Conservation (phyloP, 352 stramenopile genomes). For the Phytophthora boehmeriae region DNA sequence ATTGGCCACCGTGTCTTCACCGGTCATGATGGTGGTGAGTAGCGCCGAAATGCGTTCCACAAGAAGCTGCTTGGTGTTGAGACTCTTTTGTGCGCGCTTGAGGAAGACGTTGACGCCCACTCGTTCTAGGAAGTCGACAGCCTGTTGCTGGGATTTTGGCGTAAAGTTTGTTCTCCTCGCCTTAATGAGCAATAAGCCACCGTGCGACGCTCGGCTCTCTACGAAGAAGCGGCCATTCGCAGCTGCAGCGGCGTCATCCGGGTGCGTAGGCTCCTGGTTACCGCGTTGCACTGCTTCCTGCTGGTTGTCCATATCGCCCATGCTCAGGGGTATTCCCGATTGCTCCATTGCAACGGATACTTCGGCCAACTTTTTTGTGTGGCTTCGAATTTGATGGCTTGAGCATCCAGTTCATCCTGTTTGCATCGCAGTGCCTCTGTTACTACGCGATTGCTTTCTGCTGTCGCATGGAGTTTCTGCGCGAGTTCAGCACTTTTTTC, state of each 20-base stretch:
- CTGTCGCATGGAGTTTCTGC: slow-evolving; percentile 88
- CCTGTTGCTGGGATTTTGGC: slow-evolving; percentile 51
- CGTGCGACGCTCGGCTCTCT: slow-evolving; percentile 79
- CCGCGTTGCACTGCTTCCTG: slow-evolving; percentile 29
- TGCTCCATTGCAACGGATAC: slow-evolving; percentile 65
- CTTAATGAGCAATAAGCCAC: slow-evolving; percentile 90
- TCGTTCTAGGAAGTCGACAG: slow-evolving; percentile 90
- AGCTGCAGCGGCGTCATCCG: slow-evolving; percentile 64
- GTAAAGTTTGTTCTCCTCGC: slow-evolving; percentile 89
- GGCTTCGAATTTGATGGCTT: slow-evolving; percentile 84
- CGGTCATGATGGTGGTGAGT: slow-evolving; percentile 67
- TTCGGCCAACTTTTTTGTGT: slow-evolving; percentile 72
- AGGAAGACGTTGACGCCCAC: slow-evolving; percentile 93
- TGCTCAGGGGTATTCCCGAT: slow-evolving; percentile 39
- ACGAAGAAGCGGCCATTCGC: slow-evolving; percentile 88
- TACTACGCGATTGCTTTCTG: slow-evolving; percentile 93
- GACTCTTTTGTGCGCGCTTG: slow-evolving; percentile 92
- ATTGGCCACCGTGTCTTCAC: slow-evolving; percentile 75
- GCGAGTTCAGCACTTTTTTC: slow-evolving; percentile 91
- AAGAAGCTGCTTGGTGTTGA: slow-evolving; percentile 93
- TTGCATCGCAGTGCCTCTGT: slow-evolving; percentile 90
- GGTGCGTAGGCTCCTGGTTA: slow-evolving; percentile 43
- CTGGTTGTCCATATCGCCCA: slow-evolving; percentile 22
- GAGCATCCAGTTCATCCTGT: slow-evolving; percentile 90
- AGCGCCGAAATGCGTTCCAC: slow-evolving; percentile 90